Evolutionary conservation across 2,329 filamentous ascomycete genomes (phyloP), one percentile per base, ranked within the genome.

Genomic region (Sarocladium strictum): DNA sequence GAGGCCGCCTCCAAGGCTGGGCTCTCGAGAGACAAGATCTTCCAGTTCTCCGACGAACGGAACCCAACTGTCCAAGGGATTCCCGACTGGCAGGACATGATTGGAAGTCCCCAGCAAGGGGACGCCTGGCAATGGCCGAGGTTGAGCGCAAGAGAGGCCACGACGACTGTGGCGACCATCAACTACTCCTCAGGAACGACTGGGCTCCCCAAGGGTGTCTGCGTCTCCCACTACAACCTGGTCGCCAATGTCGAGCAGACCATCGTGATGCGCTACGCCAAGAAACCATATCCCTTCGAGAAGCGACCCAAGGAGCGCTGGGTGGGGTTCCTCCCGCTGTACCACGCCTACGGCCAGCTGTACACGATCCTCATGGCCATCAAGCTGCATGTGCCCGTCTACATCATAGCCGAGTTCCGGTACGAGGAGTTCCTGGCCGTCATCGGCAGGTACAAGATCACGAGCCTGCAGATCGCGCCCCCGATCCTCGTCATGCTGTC

Each of bases 261-360:
- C 3, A 73, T 76, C 43, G 73, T 72, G 63, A 73, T 76, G 62
- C 67, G 69, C 21, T 74, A 73, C 56, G 63, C 69, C 9, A 61
- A 69, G 57, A 69, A 67, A 26, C 69, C 68, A 9, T 66, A 69
- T 50, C 54, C 61, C 1, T 69, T 68, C 57, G 60, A 67, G 2
- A 41, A 69, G 3, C 67, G 69, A 33, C 72, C 72, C 21, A 63
- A 65, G 9, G 78, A 79, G 60, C 68, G 76, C 37, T 79, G 76
- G 74, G 61, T 79, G 26, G 76, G 82, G 49, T 86, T 87, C 64
- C 69, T 89, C 12, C 87, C 86, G 0, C 79, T 87, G 63, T 87
- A 84, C 61, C 82, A 85, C 61, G 80, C 80, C 6, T 81, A 79
- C 58, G 77, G 77, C 2, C 80, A 84, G 62, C 70, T 79, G 2